Base-by-base conservation (phyloP, 805 yeast species). In the Wilhelminamyces savonicus region DNA sequence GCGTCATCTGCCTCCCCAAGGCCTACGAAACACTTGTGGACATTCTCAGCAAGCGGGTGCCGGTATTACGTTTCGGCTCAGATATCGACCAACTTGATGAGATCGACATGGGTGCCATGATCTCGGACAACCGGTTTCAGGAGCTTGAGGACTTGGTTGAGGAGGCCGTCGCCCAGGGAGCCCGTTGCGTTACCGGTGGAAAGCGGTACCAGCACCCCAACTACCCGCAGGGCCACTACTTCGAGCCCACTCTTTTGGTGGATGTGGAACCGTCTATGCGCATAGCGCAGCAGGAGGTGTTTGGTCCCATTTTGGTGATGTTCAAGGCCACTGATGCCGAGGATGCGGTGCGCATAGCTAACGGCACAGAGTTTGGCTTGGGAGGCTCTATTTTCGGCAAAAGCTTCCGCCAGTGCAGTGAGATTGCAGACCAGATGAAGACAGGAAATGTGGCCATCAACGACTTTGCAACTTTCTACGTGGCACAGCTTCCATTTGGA, bases 401-500 rank as follows among this genome's bases (percentile, higher is more conserved):
- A 13, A 66, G 72, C 44, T 72, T 73, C 50, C 44, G 53, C 5
- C 72, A 69, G 30, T 71, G 87, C 35, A 74, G 77, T 46, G 58
- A 62, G 28, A 75, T 86, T 18, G 83, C 88, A 9, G 66, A 76
- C 42, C 53, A 59, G 7, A 56, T 92, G 43, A 69, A 76, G 21
- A 71, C 88, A 24, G 99, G 98, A 15, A 92, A 88, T 50, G 94
- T 92, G 27, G 96, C 98, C 7, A 84, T 92, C 38, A 92, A 92
- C 55, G 99, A 92, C 62, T 92, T 92, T 66, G 99, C 97, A 6
- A 90, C 97, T 0, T 92, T 78, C 50, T 86, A 88, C 49, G 85
- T 92, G 21, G 88, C 96, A 43, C 98, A 92, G 59, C 67, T 92
- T 43, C 99, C 99, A 19, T 92, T 92, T 59, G 99, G 99, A 31